These are phyloP conservation scores for Lithohypha guttulata DNA, from an alignment of 2,329 filamentous ascomycete species.

Conservation along the genomic window DNA sequence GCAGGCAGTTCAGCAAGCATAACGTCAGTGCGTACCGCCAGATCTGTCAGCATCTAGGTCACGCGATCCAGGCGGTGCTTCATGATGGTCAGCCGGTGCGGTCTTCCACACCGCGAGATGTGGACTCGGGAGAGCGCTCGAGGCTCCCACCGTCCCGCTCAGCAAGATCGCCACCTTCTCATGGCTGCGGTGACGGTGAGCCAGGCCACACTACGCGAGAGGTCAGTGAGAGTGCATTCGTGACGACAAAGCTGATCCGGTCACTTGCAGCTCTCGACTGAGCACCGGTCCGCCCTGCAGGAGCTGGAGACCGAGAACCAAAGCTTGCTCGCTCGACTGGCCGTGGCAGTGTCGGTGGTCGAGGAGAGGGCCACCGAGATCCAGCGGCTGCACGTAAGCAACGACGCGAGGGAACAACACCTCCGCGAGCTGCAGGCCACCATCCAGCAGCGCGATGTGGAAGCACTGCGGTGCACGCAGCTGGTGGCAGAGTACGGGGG, in stretches of 20 bases:
- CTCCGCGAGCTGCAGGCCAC: constrained; percentile 3
- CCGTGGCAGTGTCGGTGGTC: constrained; percentile 2
- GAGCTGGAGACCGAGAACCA: constrained; percentile 3
- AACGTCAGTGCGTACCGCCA: constrained; percentile 3
- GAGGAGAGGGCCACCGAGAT: constrained; percentile 2
- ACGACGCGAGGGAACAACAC: constrained; percentile 1
- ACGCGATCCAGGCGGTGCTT: constrained; percentile 1
- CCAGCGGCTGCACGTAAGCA: constrained; percentile 1
- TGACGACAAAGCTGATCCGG: not conserved
- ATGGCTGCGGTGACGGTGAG: not conserved
- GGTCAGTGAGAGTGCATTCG: not conserved
- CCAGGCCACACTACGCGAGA: not conserved
- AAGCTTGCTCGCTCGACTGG: constrained; percentile 2
- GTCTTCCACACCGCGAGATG: not conserved
- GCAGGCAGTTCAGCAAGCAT: constrained; percentile 1
- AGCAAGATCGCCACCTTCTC: constrained; percentile 1
- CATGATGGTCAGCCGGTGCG: not conserved
- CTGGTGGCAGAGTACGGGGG: constrained; percentile 2
- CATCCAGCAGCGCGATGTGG: constrained; percentile 3
- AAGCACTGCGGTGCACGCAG: constrained; percentile 3
- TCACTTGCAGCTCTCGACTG: constrained; percentile 3
- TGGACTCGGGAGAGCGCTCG: constrained; percentile 1
- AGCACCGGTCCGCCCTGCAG: constrained; percentile 2
- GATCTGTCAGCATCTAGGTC: constrained; percentile 1
- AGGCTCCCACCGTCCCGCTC: constrained; percentile 1